Base-by-base conservation (phyloP, 2,329 filamentous ascomycete species). In the Ophiostoma ulmi region DNA sequence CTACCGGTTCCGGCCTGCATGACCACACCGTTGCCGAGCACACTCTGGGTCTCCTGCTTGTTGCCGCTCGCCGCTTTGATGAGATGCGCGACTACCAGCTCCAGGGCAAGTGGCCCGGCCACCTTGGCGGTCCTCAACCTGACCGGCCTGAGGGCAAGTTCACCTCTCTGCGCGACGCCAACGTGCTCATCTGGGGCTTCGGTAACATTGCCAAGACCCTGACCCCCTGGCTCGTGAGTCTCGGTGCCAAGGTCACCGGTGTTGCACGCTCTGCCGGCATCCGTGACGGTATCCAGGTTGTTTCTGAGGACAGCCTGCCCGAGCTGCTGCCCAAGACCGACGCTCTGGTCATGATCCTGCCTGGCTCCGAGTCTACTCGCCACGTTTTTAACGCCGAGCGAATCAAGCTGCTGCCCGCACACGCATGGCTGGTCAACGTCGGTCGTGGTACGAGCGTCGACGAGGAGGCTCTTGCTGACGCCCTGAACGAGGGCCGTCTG, bases 231-330 rank as follows among this genome's bases (percentile, higher is more conserved):
- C 75, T 84, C 38, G 77, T 76, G 1, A 75, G 75, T 0, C 78
- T 84, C 11, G 88, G 88, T 35, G 85, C 88, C 13, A 80, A 81
- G 0, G 88, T 91, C 20, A 80, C 77, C 48, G 88, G 88, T 69
- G 77, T 90, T 1, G 88, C 88, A 14, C 81, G 88, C 14, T 77
- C 76, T 10, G 75, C 82, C 0, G 88, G 88, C 10, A 85, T 90
- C 17, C 81, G 88, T 66, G 80, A 82, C 73, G 82, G 82, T 2
- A 76, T 82, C 48, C 78, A 83, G 75, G 79, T 84, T 31, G 78
- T 78, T 61, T 72, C 75, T 31, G 81, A 84, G 74, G 78, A 81
- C 71, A 76, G 76, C 38, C 75, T 84, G 67, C 71, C 77, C 2
- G 75, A 79, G 48, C 71, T 83, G 14, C 77, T 84, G 39, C 76